Evolutionary conservation across 768 basidiomycete genomes (phyloP).

Genomic region (Porphyrellus cyaneotinctus): DNA sequence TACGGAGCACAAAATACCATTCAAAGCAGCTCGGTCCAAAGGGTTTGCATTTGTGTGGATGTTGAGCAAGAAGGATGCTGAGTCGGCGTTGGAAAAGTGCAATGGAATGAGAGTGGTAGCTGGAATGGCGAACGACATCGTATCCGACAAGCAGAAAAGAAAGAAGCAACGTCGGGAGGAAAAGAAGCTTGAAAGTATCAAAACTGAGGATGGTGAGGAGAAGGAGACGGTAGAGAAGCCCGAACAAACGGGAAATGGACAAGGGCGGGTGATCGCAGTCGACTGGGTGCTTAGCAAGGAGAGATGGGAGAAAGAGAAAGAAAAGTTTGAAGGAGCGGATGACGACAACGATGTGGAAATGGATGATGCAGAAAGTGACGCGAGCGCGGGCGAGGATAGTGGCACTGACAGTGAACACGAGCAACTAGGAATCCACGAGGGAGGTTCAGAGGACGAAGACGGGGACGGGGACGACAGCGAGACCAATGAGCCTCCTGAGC

Average conservation of each 20-base stretch:
- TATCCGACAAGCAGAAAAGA: conserved; percentile 58
- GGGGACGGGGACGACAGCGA: conserved; percentile 23
- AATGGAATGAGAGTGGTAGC: conserved; percentile 71
- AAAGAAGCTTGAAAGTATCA: conserved; percentile 37
- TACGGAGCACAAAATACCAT: conserved; percentile 10
- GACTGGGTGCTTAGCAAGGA: conserved; percentile 97
- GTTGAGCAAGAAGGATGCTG: conserved; percentile 79
- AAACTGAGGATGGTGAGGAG: conserved; percentile 34
- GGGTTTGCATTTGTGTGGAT: conserved; percentile 98
- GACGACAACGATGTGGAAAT: conserved; percentile 32
- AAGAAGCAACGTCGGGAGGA: conserved; percentile 57
- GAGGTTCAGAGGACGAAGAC: conserved; percentile 25
- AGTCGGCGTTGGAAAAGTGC: conserved; percentile 71
- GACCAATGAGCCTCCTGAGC: conserved; percentile 14
- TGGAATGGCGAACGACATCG: conserved; percentile 53
- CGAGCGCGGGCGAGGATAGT: conserved; percentile 19
- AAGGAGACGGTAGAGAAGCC: conserved; percentile 35
- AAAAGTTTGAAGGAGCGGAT: conserved; percentile 40
- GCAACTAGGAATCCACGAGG: conserved; percentile 44
- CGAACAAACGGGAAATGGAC: conserved; percentile 33
- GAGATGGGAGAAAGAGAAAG: conserved; percentile 80
- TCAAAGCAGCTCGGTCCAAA: conserved; percentile 42
- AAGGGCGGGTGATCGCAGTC: conserved; percentile 76
- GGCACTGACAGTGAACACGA: conserved; percentile 39
- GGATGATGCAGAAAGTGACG: conserved; percentile 26